A percentile compares a stretch with the other conserved stretches of the same genome.
Conservation (phyloP, 371 early-diverging fungal genomes). For the Cokeromyces recurvatus region DNA sequence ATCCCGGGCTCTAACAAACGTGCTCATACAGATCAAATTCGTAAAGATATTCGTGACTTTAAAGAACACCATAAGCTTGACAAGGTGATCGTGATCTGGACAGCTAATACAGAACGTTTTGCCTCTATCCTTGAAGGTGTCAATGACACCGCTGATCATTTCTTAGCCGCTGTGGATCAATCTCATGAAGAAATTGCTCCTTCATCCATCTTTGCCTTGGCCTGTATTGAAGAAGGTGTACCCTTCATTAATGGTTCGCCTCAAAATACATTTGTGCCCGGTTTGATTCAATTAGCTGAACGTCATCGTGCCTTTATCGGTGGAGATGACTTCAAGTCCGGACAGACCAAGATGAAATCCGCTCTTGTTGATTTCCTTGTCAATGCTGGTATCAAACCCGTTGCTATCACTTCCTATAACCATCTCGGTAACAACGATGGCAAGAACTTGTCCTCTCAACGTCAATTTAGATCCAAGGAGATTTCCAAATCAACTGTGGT, state of each 20-base stretch:
- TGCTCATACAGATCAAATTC: constrained; percentile 85
- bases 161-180: constrained; percentile 72
- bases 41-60: constrained; percentile 91
- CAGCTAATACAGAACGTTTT: constrained; percentile 97
- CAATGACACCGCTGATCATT: constrained; percentile 93
- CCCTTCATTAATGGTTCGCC: constrained; percentile 98
- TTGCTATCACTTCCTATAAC: constrained; percentile 95
- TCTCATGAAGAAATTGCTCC: constrained; percentile 91
- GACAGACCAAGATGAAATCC: constrained; percentile 98
- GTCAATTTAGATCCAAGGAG: constrained; percentile 97
- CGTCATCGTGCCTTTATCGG: constrained; percentile 86
- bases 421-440: constrained; percentile 99
- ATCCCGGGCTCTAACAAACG: constrained; percentile 78
- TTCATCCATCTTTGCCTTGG: constrained; percentile 95
- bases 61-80: constrained; percentile 83
- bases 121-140: constrained; percentile 79
- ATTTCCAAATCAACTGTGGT: constrained; percentile 96
- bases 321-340: constrained; percentile 98
- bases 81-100: constrained; percentile 95
- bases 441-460: constrained; percentile 91
- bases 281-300: constrained; percentile 85
- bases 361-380: constrained; percentile 97
- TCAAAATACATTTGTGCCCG: constrained; percentile 98
- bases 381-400: constrained; percentile 96
- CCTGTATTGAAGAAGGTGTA: constrained; percentile 89